Conservation (phyloP, 805 yeast species). For the Diddensiella caesifluorescens region DNA sequence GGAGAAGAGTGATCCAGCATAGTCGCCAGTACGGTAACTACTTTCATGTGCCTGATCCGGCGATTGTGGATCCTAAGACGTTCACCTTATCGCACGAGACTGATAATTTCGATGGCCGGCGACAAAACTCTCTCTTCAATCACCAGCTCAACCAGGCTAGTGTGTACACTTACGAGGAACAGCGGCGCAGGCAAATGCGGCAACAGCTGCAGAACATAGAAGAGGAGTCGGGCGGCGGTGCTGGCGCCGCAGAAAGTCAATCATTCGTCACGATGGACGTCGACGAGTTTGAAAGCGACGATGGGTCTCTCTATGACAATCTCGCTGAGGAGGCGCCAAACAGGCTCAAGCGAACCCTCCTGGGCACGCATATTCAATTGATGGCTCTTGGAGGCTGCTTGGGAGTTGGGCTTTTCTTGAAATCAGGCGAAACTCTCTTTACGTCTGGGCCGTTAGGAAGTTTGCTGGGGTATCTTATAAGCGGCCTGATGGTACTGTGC, state of each 20-base stretch:
- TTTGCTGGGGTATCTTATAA: constrained; percentile 55
- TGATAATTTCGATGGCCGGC: constrained; percentile 24
- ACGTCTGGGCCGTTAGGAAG: constrained; percentile 78
- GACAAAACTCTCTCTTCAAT: constrained; percentile 21
- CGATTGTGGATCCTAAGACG: constrained; percentile 1
- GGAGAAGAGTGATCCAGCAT: constrained; percentile 9
- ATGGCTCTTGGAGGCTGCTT: constrained; percentile 74
- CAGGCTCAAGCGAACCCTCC: constrained; percentile 47
- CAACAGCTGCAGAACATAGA: not conserved
- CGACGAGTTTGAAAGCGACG: constrained; percentile 24
- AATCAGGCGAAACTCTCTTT: constrained; percentile 66
- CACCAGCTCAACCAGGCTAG: constrained; percentile 22
- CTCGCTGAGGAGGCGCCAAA: constrained; percentile 12
- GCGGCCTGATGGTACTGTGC: constrained; percentile 61
- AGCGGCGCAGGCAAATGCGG: constrained; percentile 7
- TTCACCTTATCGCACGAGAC: constrained; percentile 18
- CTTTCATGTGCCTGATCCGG: constrained; percentile 12
- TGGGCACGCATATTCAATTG: constrained; percentile 67
- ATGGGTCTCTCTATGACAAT: constrained; percentile 12
- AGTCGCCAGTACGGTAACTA: constrained; percentile 22
- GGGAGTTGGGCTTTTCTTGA: constrained; percentile 68
- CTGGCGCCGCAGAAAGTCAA: constrained; percentile 15
- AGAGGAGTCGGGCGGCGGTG: constrained; percentile 1
- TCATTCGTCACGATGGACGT: constrained; percentile 27
- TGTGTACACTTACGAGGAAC: constrained; percentile 19